Evolutionary conservation across 1,139 yeast species (phyloP).

Genomic region (Candida sp.): DNA sequence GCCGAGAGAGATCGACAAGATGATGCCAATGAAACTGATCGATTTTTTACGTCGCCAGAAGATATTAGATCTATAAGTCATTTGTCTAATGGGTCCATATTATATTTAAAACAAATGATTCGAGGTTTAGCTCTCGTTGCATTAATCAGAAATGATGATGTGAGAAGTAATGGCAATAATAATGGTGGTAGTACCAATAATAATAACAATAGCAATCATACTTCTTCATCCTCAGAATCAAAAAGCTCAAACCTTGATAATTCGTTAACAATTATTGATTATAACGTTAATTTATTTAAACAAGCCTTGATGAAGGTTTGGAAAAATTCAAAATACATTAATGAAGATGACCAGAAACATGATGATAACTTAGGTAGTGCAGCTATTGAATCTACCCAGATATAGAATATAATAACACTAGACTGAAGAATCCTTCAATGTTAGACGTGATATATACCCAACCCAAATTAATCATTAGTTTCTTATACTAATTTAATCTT

Average conservation of each 20-base stretch:
- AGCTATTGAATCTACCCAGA: background rate
- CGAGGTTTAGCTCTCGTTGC: slow-evolving; percentile 92
- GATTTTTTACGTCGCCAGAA: slow-evolving; percentile 11
- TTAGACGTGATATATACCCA: no score
- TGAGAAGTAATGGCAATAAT: slow-evolving; percentile 1
- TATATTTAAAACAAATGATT: slow-evolving; percentile 88
- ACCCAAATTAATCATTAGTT: no score
- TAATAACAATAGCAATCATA: background rate
- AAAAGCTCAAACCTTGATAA: slow-evolving; percentile 46
- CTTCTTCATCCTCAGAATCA: background rate
- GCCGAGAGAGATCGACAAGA: slow-evolving; percentile 29
- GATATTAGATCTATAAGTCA: slow-evolving; percentile 67
- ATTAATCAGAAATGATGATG: slow-evolving; percentile 64
- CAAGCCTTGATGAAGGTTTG: slow-evolving; percentile 79
- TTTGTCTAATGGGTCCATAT: slow-evolving; percentile 76
- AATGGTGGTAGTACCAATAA: slow-evolving; percentile 13
- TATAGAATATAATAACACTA: background rate
- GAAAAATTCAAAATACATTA: slow-evolving; percentile 32
- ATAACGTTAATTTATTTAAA: slow-evolving; percentile 80
- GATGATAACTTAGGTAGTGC: background rate
- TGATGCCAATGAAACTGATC: slow-evolving; percentile 6
- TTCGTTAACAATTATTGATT: slow-evolving; percentile 77
- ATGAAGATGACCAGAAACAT: background rate
- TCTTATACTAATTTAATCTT: no score
- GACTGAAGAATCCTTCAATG: no score